Evolutionary conservation across 2,329 filamentous ascomycete species (phyloP).

Genomic region (Incumbomyces lentus): DNA sequence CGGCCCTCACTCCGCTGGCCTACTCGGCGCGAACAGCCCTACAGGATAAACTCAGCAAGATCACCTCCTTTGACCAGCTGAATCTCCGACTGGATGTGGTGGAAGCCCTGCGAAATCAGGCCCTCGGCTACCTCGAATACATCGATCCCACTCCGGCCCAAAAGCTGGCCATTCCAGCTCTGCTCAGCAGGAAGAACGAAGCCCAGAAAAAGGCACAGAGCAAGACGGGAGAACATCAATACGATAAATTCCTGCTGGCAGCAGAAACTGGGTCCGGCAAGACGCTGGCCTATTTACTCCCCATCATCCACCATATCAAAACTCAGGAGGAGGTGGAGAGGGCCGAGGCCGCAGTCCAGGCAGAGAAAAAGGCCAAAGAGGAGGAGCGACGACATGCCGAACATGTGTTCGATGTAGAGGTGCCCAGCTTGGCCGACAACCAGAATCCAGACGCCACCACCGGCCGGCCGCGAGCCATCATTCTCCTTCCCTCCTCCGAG

Average conservation of each 20-base stretch:
- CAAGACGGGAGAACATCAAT: conserved; percentile 32
- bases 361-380: conserved; percentile 27
- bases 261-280: conserved; percentile 97
- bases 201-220: conserved; percentile 18
- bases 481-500: conserved; percentile 86
- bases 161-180: conserved; percentile 71
- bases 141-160: conserved; percentile 82
- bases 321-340: conserved; percentile 56
- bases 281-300: conserved; percentile 84
- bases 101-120: conserved; percentile 61
- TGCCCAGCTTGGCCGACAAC: conserved; percentile 50
- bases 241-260: conserved; percentile 67
- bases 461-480: conserved; percentile 70
- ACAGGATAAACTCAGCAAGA: conserved; percentile 52
- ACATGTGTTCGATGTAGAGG: conserved; percentile 52
- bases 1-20: conserved; percentile 61
- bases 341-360: conserved; percentile 43
- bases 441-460: conserved; percentile 62
- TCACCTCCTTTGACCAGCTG: conserved; percentile 75
- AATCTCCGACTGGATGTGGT: conserved; percentile 61
- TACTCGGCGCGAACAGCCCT: conserved; percentile 57
- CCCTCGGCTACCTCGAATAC: conserved; percentile 62
- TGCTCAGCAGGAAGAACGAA: conserved; percentile 43
- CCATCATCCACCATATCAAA: conserved; percentile 77
- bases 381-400: conserved; percentile 37